Base-by-base conservation (phyloP, 768 basidiomycete genomes). In the Kwoniella heveanensis region DNA sequence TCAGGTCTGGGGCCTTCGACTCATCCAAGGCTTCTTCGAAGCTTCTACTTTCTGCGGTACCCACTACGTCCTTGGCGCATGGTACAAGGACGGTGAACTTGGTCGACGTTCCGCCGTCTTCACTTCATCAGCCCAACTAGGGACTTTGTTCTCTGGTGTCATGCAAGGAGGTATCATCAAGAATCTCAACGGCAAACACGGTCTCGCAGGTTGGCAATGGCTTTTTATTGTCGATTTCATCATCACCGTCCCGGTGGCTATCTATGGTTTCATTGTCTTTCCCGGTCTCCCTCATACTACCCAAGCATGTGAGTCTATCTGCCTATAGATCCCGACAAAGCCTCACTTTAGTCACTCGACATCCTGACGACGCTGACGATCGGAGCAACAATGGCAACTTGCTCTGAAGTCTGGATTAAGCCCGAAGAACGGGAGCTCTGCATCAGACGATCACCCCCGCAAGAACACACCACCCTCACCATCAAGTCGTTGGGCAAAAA, bases 41-140 rank as follows among this genome's bases (percentile, higher is more conserved):
- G 85, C 88, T 0, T 88, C 88, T 8, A 90, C 88, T 1, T 90
- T 90, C 75, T 87, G 87, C 26, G 89, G 89, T 36, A 86, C 87
- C 17, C 88, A 88, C 67, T 88, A 88, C 70, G 82, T 89, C 66
- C 85, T 89, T 19, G 88, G 88, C 48, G 87, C 87, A 17, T 89
- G 88, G 88, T 89, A 88, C 76, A 88, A 85, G 71, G 82, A 85
- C 2, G 80, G 81, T n/a, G 88, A 90, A 77, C 82, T 89, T 5
- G 88, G 88, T 9, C 39, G 25, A 36, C 26, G 25, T 21, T 52
- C 13, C 0, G 1, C 24, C 7, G 25, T 39, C 9, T 26, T n/a
- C 24, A 12, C 26, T 15, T 22, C 69, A 17, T 60, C 70, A 17
- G 67, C 72, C 26, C 70, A 73, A 53, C 21, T 68, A 25, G 74